Base-by-base conservation (phyloP, 2,329 filamentous ascomycete species). In the Colletotrichum orbiculare region DNA sequence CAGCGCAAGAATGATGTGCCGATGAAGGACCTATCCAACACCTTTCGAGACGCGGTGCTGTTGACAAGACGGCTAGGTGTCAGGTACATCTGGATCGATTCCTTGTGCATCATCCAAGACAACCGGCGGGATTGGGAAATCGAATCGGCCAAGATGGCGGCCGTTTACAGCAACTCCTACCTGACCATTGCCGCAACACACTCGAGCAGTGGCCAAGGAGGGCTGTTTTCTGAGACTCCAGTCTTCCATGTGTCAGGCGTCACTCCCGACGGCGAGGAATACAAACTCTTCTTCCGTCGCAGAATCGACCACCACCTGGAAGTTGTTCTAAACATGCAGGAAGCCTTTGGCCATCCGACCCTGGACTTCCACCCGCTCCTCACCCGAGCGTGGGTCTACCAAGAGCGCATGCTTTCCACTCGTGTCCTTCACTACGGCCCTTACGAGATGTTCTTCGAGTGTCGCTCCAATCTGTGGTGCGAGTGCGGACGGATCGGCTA, bases 21-120 rank as follows among this genome's bases (percentile, higher is more conserved):
- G 11, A 37, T 55, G 13, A 54, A 41, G 6, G 25, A 50, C 2
- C 56, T 74, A 9, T 67, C 73, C 35, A 50, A 54, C 15, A 69
- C 69, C 2, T 52, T 74, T 13, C 65, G 64, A 54, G 71, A 75
- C 42, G 71, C 69, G 6, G 60, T 73, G 8, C 42, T 45, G 9
- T 33, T 73, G 38, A 68, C 70, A 6, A 65, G 58, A n/a, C 54
- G 53, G 11, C 68, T 75, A 6, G 69, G 65, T 12, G n/a, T 73
- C 2, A 43, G 50, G 2, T 74, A 72, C 49, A 55, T 75, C 1
- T 75, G 72, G 73, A 69, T 75, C 35, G 73, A 75, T 50, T 63
- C 71, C 2, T 63, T 75, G 15, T 75, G 73, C 57, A 75, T 75
- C 35, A 37, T 73, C 17, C 73, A 75, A 55, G 25, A 48, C 9